Evolutionary conservation across 225 moss, liverwort and hornwort genomes (phyloP), one percentile per base, ranked within the genome.

Genomic region (Physcomitrium patens): DNA sequence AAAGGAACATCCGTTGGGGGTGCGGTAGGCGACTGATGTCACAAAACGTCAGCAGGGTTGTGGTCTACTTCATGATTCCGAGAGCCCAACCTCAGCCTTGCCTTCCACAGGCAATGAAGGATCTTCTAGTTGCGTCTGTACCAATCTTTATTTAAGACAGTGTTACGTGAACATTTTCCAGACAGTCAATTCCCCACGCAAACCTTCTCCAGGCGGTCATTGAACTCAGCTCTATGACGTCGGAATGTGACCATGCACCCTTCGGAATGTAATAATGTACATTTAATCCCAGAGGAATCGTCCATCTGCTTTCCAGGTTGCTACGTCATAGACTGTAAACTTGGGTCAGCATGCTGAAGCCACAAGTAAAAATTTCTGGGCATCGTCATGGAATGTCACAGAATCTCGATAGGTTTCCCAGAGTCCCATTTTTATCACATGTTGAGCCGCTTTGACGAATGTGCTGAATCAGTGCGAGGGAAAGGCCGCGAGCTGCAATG

Each of bases 11-110:
- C 31, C 1, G 5, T 37, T 37, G 31, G 4, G 31, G 7, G 4
- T 37, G 0, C 0, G 31, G 59, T 11, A 46, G 60, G 71, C 46
- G 59, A 26, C 18, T 37, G 31, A 28, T 54, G 19, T 26, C 51
- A 51, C 27, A 17, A 28, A 41, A 80, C 45, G 70, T 52, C 71
- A 80, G 45, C 44, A 17, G 45, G 13, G 49, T 15, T 12, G 24
- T 43, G 69, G 20, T 43, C 15, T 41, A 4, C 41, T 28, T 37
- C 31, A 37, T 37, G 31, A 1, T 37, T 37, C 31, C 31, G 31
- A 37, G 31, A 37, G 31, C 31, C 24, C 22, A 24, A 54, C 59
- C 41, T 42, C 14, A 52, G 51, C 1, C 69, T 55, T 57, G 10
- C 6, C 45, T 12, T 59, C 15, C 43, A 69, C 16, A n/a, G 18